These are phyloP conservation scores for Alloteropsis semialata DNA, from an alignment of 176 grass and related monocot species.

Conservation along the genomic window DNA sequence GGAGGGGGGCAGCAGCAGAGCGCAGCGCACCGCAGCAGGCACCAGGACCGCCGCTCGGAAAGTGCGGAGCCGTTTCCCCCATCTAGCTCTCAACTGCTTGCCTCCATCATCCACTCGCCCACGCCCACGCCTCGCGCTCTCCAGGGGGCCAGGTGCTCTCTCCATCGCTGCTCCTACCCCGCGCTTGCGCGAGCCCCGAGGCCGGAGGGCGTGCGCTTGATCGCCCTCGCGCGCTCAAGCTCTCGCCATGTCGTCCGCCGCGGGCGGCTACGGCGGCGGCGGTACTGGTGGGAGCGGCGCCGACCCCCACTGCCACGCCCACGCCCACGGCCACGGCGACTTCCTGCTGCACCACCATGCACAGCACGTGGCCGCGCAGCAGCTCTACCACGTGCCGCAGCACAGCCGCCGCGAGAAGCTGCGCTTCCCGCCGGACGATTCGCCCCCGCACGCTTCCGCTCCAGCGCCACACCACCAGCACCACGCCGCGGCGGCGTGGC, in stretches of 20 bases:
- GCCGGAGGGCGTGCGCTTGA: background rate
- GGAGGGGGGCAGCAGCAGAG: background rate
- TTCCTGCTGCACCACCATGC: conserved; percentile 60
- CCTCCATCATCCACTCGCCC: background rate
- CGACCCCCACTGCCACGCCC: conserved; percentile 33
- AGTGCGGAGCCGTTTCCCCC: conserved; percentile 64
- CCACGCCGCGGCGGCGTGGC: conserved; percentile 1
- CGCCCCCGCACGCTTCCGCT: background rate
- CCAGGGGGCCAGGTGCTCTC: conserved; percentile 33
- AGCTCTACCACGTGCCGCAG: conserved; percentile 89
- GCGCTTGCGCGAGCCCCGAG: background rate
- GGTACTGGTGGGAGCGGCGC: conserved; percentile 24
- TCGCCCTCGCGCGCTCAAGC: background rate
- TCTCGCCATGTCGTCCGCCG: conserved; percentile 62
- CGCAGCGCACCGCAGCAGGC: background rate
- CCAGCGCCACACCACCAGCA: background rate
- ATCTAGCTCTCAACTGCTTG: background rate
- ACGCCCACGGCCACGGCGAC: conserved; percentile 22
- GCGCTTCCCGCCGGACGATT: conserved; percentile 64
- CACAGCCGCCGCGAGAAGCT: conserved; percentile 98
- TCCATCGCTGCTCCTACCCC: background rate
- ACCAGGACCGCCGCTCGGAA: conserved; percentile 53
- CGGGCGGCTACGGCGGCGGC: conserved; percentile 49
- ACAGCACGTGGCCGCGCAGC: conserved; percentile 37
- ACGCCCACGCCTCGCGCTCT: conserved; percentile 30